Conservation (phyloP, 192 early-diverging fungal genomes). For the Coemansia sp. region DNA sequence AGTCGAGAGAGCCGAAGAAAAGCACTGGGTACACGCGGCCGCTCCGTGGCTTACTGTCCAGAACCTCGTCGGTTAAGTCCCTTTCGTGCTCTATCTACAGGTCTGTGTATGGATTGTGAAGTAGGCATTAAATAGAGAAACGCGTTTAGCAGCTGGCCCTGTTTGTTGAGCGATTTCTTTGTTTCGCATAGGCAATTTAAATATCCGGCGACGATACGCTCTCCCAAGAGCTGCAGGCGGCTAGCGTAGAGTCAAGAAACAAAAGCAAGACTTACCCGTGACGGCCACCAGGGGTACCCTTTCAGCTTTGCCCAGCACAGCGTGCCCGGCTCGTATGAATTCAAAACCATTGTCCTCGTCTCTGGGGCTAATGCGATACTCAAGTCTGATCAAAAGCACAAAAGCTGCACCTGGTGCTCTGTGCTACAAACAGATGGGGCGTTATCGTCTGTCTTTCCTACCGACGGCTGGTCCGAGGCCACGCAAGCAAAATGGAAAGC, state of each 20-base stretch:
- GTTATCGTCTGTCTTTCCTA: neutral
- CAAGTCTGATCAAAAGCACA: neutral
- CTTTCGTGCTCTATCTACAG: conserved; percentile 52
- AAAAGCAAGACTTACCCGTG: conserved; percentile 36
- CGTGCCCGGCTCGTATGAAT: conserved; percentile 43
- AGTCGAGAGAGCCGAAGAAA: conserved; percentile 56
- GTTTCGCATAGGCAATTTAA: too few relatives aligned
- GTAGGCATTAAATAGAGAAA: neutral
- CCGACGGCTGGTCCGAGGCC: neutral
- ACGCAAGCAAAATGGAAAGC: neutral
- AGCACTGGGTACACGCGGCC: conserved; percentile 51
- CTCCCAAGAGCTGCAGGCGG: neutral
- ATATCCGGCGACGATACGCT: too few relatives aligned
- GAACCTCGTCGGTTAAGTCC: conserved; percentile 36
- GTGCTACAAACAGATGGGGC: neutral
- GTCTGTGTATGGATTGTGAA: neutral
- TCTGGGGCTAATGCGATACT: neutral
- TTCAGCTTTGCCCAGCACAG: conserved; percentile 57
- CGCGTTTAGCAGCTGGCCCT: neutral
- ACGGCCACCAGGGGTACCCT: conserved; percentile 57
- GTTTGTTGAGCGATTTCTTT: neutral
- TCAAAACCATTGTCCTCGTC: conserved; percentile 33
- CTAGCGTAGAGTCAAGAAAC: neutral
- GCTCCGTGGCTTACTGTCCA: conserved; percentile 52
- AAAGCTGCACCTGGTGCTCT: neutral